phyloP scores from a whole-genome alignment of 495 filamentous ascomycete genomes.

The Hypoxylon rickii region DNA sequence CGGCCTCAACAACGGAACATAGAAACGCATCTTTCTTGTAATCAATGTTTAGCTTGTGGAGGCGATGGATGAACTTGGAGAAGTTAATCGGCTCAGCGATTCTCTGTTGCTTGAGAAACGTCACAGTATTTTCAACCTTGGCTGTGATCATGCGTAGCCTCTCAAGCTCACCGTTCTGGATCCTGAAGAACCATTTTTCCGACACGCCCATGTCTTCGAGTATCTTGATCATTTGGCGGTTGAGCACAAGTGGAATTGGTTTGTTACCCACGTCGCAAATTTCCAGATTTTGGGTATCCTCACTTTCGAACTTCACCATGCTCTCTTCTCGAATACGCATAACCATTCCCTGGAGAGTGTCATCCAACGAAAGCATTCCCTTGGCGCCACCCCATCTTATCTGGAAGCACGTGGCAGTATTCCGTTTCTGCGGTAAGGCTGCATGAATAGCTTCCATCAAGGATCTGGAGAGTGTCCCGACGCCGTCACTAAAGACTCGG shows the following conservation, averaged over 20 bases:
- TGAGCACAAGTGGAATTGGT: conserved; percentile 70
- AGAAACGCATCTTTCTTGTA: conserved; percentile 71
- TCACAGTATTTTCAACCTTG: conserved; percentile 60
- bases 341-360: conserved; percentile 53
- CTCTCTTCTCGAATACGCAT: conserved; percentile 63
- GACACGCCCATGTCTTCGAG: conserved; percentile 71
- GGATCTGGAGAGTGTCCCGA: conserved; percentile 68
- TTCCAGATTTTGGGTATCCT: conserved; percentile 61
- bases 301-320: conserved; percentile 79
- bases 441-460: conserved; percentile 59
- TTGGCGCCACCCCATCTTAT: conserved; percentile 73
- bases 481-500: conserved; percentile 77
- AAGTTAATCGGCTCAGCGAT: conserved; percentile 60
- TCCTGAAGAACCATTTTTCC: conserved; percentile 58
- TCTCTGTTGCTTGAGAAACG: conserved; percentile 61
- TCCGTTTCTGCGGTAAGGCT: conserved; percentile 45
- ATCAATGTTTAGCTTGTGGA: conserved; percentile 57
- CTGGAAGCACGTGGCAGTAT: conserved; percentile 67
- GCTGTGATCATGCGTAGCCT: conserved; percentile 60
- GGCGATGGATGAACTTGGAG: conserved; percentile 59
- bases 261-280: conserved; percentile 71
- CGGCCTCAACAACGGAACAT: conserved; percentile 63
- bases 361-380: conserved; percentile 73
- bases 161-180: conserved; percentile 62
- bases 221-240: conserved; percentile 80